Percentiles rank a stretch among this genome's conserved stretches.
Evolutionary conservation across 306 rosid species (phyloP).

Genomic region (Quercus alba): DNA sequence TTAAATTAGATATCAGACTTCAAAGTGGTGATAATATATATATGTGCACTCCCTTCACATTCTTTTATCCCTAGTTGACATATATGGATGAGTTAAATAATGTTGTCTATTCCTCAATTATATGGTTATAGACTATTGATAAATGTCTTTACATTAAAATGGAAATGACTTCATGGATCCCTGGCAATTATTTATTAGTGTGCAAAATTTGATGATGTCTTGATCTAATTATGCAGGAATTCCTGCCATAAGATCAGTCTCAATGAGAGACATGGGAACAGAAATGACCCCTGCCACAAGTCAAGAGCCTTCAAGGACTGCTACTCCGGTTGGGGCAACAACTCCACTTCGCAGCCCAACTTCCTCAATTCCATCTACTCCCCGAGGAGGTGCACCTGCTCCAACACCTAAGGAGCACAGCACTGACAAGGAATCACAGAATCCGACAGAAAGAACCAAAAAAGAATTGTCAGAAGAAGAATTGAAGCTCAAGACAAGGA

Average conservation of each 20-base stretch:
- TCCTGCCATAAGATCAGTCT: constrained; percentile 78
- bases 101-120: background rate
- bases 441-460: constrained; percentile 25
- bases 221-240: constrained; percentile 44
- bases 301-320: constrained; percentile 89
- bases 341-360: constrained; percentile 81
- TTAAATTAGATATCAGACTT: background rate
- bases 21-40: background rate
- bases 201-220: background rate
- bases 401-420: constrained; percentile 53
- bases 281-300: constrained; percentile 96
- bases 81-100: constrained; percentile 11
- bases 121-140: background rate
- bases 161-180: background rate
- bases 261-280: constrained; percentile 99
- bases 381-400: constrained; percentile 71
- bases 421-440: constrained; percentile 29
- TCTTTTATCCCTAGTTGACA: background rate
- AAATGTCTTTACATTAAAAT: background rate
- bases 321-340: constrained; percentile 81
- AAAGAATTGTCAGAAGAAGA: constrained; percentile 77
- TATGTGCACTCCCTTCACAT: background rate
- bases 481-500: constrained; percentile 76
- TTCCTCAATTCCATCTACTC: constrained; percentile 85
- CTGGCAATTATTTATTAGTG: background rate